These are phyloP conservation scores for Fusarium camptoceras DNA, from an alignment of 2,329 filamentous ascomycete species.

Conservation along the genomic window DNA sequence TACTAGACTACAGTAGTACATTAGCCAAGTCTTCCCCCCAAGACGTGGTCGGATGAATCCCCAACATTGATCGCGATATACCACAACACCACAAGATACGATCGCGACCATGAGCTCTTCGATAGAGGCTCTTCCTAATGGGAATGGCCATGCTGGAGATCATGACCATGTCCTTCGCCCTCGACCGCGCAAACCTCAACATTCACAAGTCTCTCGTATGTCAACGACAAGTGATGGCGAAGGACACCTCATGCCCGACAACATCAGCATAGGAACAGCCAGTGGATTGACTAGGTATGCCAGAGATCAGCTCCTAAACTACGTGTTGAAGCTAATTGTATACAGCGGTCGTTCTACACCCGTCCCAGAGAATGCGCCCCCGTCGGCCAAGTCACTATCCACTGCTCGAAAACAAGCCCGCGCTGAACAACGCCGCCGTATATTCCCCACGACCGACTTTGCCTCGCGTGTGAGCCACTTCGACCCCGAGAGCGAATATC, in stretches of 20 bases:
- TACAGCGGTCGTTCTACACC: constrained; percentile 84
- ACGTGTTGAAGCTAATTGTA: constrained; percentile 14
- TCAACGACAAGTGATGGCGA: constrained; percentile 51
- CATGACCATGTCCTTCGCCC: constrained; percentile 61
- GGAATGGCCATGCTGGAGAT: constrained; percentile 44
- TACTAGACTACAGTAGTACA: not conserved
- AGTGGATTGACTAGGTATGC: constrained; percentile 61
- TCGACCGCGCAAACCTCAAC: constrained; percentile 62
- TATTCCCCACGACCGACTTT: constrained; percentile 95
- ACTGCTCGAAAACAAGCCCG: constrained; percentile 85
- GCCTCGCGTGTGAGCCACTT: constrained; percentile 93
- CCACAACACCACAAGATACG: not conserved
- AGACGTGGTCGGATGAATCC: constrained; percentile 15
- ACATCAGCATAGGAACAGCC: constrained; percentile 42
- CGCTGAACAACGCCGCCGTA: constrained; percentile 81
- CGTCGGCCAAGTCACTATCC: constrained; percentile 87
- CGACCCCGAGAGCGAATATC: constrained; percentile 90
- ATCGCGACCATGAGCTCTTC: constrained; percentile 46
- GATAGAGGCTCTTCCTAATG: constrained; percentile 46
- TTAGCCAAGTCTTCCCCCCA: not conserved
- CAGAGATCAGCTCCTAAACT: not conserved
- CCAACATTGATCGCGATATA: constrained; percentile 17
- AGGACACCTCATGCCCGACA: constrained; percentile 52
- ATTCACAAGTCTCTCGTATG: constrained; percentile 58
- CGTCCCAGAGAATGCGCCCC: constrained; percentile 89